Evolutionary conservation across 1,284 basidiomycete species (phyloP).

Genomic region (Trametes sp.): DNA sequence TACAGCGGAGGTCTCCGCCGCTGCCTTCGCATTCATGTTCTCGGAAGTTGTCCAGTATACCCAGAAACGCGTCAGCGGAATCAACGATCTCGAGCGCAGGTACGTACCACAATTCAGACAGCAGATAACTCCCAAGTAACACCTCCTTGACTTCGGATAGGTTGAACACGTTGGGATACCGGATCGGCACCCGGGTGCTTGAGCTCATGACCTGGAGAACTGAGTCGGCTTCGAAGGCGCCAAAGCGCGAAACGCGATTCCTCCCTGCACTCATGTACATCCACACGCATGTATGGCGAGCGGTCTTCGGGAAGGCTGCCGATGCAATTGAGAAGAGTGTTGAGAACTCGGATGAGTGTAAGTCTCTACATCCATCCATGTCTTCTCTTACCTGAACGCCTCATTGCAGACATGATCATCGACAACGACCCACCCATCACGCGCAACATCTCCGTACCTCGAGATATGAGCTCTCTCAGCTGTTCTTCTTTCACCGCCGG

Average conservation of each 20-base stretch:
- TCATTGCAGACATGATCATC: slow-evolving; percentile 90
- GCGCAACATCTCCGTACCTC: slow-evolving; percentile 90
- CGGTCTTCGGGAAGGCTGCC: slow-evolving; percentile 92
- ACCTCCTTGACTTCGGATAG: no score
- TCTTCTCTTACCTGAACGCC: background rate
- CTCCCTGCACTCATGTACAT: slow-evolving; percentile 90
- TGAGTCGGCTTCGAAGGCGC: slow-evolving; percentile 77
- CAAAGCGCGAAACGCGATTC: slow-evolving; percentile 89
- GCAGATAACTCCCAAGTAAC: no score
- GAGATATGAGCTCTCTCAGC: slow-evolving; percentile 92
- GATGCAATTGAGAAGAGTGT: slow-evolving; percentile 96
- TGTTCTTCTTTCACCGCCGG: slow-evolving; percentile 98
- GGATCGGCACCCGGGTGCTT: slow-evolving; percentile 84
- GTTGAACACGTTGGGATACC: slow-evolving; percentile 89
- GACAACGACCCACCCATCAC: slow-evolving; percentile 96
- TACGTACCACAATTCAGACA: no score
- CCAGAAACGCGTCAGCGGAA: slow-evolving; percentile 92
- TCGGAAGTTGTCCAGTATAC: slow-evolving; percentile 94
- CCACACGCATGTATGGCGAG: slow-evolving; percentile 93
- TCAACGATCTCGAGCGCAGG: slow-evolving; percentile 90
- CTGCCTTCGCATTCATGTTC: slow-evolving; percentile 89
- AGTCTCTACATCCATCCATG: slow-evolving; percentile 39
- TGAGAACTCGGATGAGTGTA: slow-evolving; percentile 95
- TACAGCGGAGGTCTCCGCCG: slow-evolving; percentile 79
- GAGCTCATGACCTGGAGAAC: slow-evolving; percentile 79